Evolutionary conservation across 805 yeast genomes (phyloP), one percentile per base, ranked within the genome.

Genomic region (Zygoascus flipseniorum): DNA sequence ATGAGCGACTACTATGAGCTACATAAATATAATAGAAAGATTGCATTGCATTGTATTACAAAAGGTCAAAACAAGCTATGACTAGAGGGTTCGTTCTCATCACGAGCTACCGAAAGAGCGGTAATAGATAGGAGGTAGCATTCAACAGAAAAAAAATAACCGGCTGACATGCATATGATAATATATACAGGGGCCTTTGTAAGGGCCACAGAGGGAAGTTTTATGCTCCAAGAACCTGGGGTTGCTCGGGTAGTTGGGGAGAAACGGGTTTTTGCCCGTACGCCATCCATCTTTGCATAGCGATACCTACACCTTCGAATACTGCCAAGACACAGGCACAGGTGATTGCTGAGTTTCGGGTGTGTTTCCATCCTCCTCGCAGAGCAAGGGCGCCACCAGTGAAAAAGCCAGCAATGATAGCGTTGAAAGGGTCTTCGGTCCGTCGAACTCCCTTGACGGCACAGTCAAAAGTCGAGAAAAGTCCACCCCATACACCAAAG

Each of bases 401-500:
- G 76, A 88, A 88, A 69, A 93, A 89, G 54, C 99, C 99, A 35
- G 98, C 97, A 66, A 92, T 84, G 67, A 93, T 90, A 60, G 97
- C 97, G 69, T 93, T 93, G 87, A 96, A 87, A 6, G 98, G 96
- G 71, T 93, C 99, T 72, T 93, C 99, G 76, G 97, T 88, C 72
- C 89, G 86, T 77, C 99, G 86, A 44, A 93, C 81, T 2, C 92
- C 96, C 72, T 92, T 93, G 47, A 93, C 95, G 14, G 90, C 80
- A 77, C 99, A 93, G 72, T 93, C 99, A 67, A 83, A 93, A 13
- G 95, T 85, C 35, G 97, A 89, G 69, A 93, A 93, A 63, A 93
- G 76, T 56, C 99, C 99, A 77, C 99, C 99, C 99, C 99, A 93
- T 42, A 88, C 96, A 75, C 99, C 99, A 66, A 93, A 92, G 72